Evolutionary conservation across 2,329 filamentous ascomycete species (phyloP).

Genomic region (Nemania abortiva): DNA sequence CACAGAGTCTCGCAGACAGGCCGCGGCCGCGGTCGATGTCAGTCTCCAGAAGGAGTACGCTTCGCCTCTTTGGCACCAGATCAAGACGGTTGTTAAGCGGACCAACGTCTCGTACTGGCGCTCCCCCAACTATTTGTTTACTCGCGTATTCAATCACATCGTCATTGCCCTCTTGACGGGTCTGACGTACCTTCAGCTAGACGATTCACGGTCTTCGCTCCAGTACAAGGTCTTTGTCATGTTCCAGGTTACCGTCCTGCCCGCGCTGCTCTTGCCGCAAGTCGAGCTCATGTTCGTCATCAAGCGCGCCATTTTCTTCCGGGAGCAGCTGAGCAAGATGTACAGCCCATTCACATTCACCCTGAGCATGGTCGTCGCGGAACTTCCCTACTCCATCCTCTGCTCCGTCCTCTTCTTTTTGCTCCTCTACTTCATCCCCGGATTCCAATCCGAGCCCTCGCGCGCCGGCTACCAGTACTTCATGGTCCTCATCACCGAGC

Average conservation of each 20-base stretch:
- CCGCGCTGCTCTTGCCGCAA: conserved; percentile 84
- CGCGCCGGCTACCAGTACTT: conserved; percentile 89
- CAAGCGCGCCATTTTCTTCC: conserved; percentile 84
- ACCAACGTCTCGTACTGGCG: conserved; percentile 86
- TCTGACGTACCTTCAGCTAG: conserved; percentile 81
- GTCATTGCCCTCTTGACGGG: conserved; percentile 83
- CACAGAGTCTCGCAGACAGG: conserved; percentile 68
- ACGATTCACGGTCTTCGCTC: conserved; percentile 79
- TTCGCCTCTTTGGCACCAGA: conserved; percentile 81
- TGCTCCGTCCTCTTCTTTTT: conserved; percentile 86
- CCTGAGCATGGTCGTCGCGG: conserved; percentile 80
- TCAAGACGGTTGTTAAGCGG: conserved; percentile 78
- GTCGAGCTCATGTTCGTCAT: conserved; percentile 88
- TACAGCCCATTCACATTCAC: conserved; percentile 86
- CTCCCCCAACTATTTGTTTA: conserved; percentile 89
- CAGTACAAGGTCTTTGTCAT: conserved; percentile 91
- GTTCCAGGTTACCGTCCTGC: conserved; percentile 89
- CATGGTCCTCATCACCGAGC: conserved; percentile 83
- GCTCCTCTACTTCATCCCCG: conserved; percentile 86
- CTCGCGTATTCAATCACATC: conserved; percentile 85
- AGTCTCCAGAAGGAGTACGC: conserved; percentile 81
- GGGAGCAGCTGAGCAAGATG: conserved; percentile 86
- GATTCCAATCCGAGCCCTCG: conserved; percentile 71
- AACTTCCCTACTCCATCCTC: conserved; percentile 85
- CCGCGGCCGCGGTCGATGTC: conserved; percentile 58